phyloP scores from a whole-genome alignment of 306 rosid species.

The Begonia loranthoides region DNA sequence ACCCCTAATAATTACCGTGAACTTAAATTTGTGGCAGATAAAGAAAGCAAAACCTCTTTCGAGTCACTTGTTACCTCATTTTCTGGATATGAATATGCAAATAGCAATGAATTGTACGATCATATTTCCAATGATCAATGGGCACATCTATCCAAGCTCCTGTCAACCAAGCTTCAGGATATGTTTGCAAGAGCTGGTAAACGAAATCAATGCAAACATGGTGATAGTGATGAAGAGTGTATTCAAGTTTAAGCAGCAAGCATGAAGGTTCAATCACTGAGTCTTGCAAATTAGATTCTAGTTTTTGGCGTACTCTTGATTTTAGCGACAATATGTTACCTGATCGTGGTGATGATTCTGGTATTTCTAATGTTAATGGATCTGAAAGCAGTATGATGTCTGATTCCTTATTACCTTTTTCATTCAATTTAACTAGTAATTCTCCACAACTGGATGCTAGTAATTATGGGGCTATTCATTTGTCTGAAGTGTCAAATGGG shows the following conservation, averaged over 20 bases:
- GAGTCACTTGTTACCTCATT: too few species aligned
- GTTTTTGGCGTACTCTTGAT: conserved; percentile 48
- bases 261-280: conserved; percentile 22
- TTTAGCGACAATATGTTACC: conserved; percentile 13
- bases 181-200: too few species aligned
- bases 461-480: conserved; percentile 16
- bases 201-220: too few species aligned
- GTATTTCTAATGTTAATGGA: conserved; percentile 17
- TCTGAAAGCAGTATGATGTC: conserved; percentile 14
- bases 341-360: conserved; percentile 12
- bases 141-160: conserved; percentile 25
- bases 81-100: too few species aligned
- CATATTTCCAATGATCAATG: too few species aligned
- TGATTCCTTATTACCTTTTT: conserved; percentile 24
- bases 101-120: too few species aligned
- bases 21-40: too few species aligned
- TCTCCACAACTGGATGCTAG: conserved; percentile 20
- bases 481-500: conserved; percentile 14
- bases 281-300: conserved; percentile 30
- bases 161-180: conserved; percentile 67
- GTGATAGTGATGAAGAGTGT: too few species aligned
- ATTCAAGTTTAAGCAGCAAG: conserved; percentile 23
- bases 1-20: too few species aligned
- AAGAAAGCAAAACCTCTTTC: too few species aligned
- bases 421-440: conserved; percentile 17